These are phyloP conservation scores for Phytophthora podocarpi DNA, from an alignment of 352 stramenopile genomes.

Conservation along the genomic window DNA sequence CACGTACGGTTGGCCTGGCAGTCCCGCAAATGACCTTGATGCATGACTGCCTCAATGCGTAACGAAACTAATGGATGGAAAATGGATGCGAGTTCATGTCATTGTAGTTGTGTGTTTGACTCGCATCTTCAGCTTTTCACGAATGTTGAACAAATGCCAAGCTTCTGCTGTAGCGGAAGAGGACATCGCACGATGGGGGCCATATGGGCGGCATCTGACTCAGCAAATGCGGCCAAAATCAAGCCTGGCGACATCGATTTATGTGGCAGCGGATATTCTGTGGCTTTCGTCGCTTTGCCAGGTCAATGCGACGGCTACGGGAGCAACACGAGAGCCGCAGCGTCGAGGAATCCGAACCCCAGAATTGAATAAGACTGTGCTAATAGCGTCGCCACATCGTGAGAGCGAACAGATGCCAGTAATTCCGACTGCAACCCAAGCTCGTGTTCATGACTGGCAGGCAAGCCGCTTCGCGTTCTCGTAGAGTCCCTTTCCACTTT, in stretches of 20 bases:
- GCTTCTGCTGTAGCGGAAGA: conserved; percentile 6
- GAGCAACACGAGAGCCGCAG: conserved; percentile 2
- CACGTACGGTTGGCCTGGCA: neutral
- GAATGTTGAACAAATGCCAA: neutral
- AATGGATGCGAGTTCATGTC: conserved; percentile 1
- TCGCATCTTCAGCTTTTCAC: neutral
- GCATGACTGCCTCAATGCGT: neutral
- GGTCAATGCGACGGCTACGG: conserved; percentile 5
- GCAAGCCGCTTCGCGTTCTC: neutral
- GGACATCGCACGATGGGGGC: conserved; percentile 12
- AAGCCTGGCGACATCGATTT: neutral
- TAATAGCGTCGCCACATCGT: conserved; percentile 14
- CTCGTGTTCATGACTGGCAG: conserved; percentile 6
- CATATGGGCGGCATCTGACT: conserved; percentile 25
- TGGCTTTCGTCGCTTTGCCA: neutral
- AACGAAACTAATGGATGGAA: conserved; percentile 12
- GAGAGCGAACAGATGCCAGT: conserved; percentile 1
- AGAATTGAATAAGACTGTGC: conserved; percentile 23
- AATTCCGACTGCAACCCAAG: neutral
- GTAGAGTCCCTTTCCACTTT: neutral
- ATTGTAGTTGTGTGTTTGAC: neutral
- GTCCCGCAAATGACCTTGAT: neutral
- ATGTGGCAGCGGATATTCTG: neutral
- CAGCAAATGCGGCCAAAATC: conserved; percentile 12
- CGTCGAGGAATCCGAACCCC: neutral